Base-by-base conservation (phyloP, 768 basidiomycete genomes). In the Lentinula sp. region DNA sequence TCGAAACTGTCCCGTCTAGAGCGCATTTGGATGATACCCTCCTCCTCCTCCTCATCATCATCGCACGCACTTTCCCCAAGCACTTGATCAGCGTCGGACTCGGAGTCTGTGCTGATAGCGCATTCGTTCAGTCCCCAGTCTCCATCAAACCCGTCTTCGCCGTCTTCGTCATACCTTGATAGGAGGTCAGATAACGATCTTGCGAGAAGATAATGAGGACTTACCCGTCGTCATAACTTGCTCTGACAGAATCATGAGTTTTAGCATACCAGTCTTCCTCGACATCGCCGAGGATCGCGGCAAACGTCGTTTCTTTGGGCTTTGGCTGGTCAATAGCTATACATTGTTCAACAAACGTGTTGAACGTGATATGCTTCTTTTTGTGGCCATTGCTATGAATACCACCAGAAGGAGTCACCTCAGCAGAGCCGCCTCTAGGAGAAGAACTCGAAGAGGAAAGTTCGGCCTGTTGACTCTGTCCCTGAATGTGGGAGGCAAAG, bases 271-370 rank as follows among this genome's bases (percentile, higher is more conserved):
- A 67, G 20, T 69, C 66, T 15, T 68, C 65, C 43, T 56, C 50
- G 35, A 33, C 62, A 65, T 35, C 67, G n/a, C 8, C 42, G 37
- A 52, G 15, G 20, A 42, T 23, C 7, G 50, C 36, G 10, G 16
- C 59, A 53, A 52, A 45, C 20, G 49, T 46, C 3, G 36, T 32
- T 23, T 52, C 59, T 60, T 60, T 60, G 6, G 63, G 70, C 60
- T 78, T 76, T 0, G 90, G 91, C 67, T 87, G 87, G 69, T 93
- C 91, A 69, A 93, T 91, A 46, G 91, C 88, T 61, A 99, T 96
- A 69, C 86, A 94, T 71, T 98, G 96, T 72, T 97, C 91, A 42
- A 99, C 96, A 70, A 95, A 97, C 0, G 95, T 96, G 73, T 98
- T 98, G 82, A 98, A 98, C 66, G 83, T 89, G 76, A 98, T 98